These are phyloP conservation scores for Trichophyton equinum DNA, from an alignment of 2,329 filamentous ascomycete genomes.

Conservation along the genomic window DNA sequence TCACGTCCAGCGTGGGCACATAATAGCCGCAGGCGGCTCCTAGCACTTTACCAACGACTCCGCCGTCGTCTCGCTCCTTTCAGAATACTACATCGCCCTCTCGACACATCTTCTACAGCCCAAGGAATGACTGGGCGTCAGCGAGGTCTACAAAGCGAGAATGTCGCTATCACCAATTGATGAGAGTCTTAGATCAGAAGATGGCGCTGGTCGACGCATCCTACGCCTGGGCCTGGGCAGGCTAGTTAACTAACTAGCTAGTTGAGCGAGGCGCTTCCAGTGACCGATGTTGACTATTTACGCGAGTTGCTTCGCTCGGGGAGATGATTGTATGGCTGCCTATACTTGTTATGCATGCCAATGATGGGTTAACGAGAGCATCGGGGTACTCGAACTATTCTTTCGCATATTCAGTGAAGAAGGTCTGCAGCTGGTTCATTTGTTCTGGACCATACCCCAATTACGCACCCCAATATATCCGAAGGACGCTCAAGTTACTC, in stretches of 20 bases:
- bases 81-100: slow-evolving; percentile 50
- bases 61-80: slow-evolving; percentile 45
- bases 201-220: slow-evolving; percentile 51
- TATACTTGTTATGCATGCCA: no score
- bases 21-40: slow-evolving; percentile 40
- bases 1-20: slow-evolving; percentile 35
- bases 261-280: no score
- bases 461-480: slow-evolving; percentile 47
- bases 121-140: slow-evolving; percentile 47
- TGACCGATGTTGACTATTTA: no score
- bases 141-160: slow-evolving; percentile 52
- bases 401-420: slow-evolving; percentile 38
- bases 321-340: no score
- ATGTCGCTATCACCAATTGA: slow-evolving; percentile 52
- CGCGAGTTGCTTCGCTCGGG: no score
- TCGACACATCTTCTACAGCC: slow-evolving; percentile 50
- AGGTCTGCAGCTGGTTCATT: slow-evolving; percentile 41
- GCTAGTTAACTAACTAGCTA: no score
- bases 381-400: no score
- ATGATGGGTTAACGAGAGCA: no score
- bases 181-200: slow-evolving; percentile 51
- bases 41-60: slow-evolving; percentile 45
- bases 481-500: slow-evolving; percentile 52
- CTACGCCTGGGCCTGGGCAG: slow-evolving; percentile 52
- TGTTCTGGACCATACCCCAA: slow-evolving; percentile 49